Conservation (phyloP, 2,329 filamentous ascomycete genomes). For the Chaetomium strumarium region DNA sequence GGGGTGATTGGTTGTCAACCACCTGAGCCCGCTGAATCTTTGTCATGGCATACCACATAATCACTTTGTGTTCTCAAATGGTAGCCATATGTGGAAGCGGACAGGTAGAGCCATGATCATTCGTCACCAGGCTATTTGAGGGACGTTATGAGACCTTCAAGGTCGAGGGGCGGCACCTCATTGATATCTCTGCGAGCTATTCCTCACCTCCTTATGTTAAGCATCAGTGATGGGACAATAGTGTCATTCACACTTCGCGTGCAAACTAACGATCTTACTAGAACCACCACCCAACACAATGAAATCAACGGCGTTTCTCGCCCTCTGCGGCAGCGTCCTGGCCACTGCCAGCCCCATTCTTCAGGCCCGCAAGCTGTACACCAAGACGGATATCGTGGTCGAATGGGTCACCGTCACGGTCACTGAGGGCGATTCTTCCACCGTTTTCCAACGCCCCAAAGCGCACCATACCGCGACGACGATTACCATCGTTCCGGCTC, state of each 20-base stretch:
- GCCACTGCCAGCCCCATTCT: slow-evolving; percentile 40
- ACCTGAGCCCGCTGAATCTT: background rate
- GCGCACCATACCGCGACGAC: slow-evolving; percentile 14
- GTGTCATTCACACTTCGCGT: background rate
- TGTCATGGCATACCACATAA: slow-evolving; percentile 1
- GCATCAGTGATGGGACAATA: background rate
- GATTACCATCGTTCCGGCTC: slow-evolving; percentile 7
- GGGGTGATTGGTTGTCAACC: background rate
- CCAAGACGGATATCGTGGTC: slow-evolving; percentile 37
- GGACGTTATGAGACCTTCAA: background rate
- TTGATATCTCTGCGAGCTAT: background rate
- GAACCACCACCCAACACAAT: slow-evolving; percentile 33
- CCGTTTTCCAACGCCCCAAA: slow-evolving; percentile 15
- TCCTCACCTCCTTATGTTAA: background rate
- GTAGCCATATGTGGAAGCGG: background rate
- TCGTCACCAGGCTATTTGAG: slow-evolving; percentile 1
- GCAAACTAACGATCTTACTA: background rate
- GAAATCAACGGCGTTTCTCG: slow-evolving; percentile 45
- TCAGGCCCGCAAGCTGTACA: slow-evolving; percentile 32
- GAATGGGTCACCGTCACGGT: slow-evolving; percentile 44
- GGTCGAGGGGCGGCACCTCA: background rate
- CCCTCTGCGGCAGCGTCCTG: slow-evolving; percentile 41
- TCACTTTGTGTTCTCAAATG: slow-evolving; percentile 7
- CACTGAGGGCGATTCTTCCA: slow-evolving; percentile 17
- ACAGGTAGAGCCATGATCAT: background rate